Evolutionary conservation across 2,329 filamentous ascomycete genomes (phyloP).

Genomic region (Bipolaris zeicola): DNA sequence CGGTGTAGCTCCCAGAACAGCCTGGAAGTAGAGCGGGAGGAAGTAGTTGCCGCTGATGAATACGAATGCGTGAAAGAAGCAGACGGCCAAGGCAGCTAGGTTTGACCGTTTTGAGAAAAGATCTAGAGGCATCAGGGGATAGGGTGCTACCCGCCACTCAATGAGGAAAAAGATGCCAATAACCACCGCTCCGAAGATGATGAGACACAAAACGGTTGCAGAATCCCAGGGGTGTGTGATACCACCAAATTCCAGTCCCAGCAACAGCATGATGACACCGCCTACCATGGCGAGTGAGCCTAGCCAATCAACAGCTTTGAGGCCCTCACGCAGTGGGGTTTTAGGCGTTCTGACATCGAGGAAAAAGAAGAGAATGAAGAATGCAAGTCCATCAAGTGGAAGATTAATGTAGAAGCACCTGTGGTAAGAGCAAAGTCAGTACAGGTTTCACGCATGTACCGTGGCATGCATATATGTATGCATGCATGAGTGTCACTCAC

Average conservation of each 20-base stretch:
- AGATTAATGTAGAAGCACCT: constrained; percentile 67
- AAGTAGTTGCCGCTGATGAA: constrained; percentile 83
- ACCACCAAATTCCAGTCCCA: constrained; percentile 85
- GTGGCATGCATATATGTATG: background rate
- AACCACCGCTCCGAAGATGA: constrained; percentile 72
- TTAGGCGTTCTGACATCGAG: constrained; percentile 70
- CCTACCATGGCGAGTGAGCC: constrained; percentile 72
- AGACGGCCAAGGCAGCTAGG: constrained; percentile 66
- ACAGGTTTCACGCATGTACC: background rate
- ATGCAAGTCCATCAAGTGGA: constrained; percentile 64
- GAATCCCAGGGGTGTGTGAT: constrained; percentile 75
- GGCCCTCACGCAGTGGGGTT: constrained; percentile 65
- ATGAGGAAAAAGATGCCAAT: constrained; percentile 71
- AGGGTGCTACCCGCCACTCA: constrained; percentile 74
- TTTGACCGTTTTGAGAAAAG: constrained; percentile 73
- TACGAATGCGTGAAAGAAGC: constrained; percentile 75
- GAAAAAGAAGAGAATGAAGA: constrained; percentile 63
- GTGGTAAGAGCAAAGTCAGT: background rate
- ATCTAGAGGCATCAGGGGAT: constrained; percentile 76
- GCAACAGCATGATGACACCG: constrained; percentile 82
- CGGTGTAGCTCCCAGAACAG: constrained; percentile 69
- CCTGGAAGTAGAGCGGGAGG: constrained; percentile 84
- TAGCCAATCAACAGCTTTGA: constrained; percentile 69
- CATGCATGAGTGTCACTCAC: background rate
- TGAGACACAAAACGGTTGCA: constrained; percentile 74